A percentile compares a stretch with the other conserved stretches of the same genome.
Conservation (phyloP, 106 monocot genomes). For the Acorus calamus region DNA sequence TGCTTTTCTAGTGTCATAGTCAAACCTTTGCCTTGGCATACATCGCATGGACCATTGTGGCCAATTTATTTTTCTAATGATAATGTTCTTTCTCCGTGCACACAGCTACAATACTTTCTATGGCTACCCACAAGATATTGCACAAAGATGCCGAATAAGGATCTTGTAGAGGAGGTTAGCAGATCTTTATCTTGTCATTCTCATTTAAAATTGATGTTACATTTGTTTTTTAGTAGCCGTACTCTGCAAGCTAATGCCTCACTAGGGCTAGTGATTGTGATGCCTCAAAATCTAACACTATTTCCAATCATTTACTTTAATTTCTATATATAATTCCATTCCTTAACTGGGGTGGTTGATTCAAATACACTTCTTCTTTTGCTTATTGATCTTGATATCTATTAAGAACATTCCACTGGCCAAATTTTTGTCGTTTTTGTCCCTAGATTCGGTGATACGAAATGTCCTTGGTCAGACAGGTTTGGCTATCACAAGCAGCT, state of each 20-base stretch:
- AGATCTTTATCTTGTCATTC: neutral
- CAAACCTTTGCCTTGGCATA: too few species aligned
- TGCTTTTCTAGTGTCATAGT: too few species aligned
- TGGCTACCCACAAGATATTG: slow-evolving; percentile 90
- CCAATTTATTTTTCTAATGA: neutral
- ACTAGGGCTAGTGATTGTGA: too few species aligned
- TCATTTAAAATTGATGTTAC: neutral
- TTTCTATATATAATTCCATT: too few species aligned
- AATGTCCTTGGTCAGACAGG: slow-evolving; percentile 16
- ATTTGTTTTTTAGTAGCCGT: neutral
- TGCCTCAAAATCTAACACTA: too few species aligned
- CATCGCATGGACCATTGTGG: too few species aligned
- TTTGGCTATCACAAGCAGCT: slow-evolving; percentile 96
- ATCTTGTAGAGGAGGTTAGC: slow-evolving; percentile 79
- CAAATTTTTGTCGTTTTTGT: neutral
- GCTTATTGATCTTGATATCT: too few species aligned
- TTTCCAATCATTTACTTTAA: too few species aligned
- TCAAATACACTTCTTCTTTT: too few species aligned
- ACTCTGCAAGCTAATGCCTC: too few species aligned
- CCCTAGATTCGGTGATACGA: neutral
- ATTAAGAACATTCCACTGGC: neutral
- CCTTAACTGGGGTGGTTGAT: too few species aligned
- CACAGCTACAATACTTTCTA: slow-evolving; percentile 86
- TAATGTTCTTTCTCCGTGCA: neutral
- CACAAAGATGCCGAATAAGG: slow-evolving; percentile 98